Conservation (phyloP, 441 rosid species). For the Bruguiera hainesii region DNA sequence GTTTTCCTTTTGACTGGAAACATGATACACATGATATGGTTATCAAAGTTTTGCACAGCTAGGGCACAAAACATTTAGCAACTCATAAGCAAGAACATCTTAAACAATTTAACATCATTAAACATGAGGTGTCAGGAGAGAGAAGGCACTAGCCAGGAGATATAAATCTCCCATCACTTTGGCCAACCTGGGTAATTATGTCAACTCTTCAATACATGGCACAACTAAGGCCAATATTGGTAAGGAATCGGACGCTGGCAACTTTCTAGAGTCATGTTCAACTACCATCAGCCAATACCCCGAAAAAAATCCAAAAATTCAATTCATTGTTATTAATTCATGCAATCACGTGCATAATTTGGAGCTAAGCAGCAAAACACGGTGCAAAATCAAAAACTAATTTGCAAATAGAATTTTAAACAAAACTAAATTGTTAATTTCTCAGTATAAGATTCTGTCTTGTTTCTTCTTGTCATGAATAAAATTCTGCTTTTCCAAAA, state of each 20-base stretch:
- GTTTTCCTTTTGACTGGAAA: too few species aligned
- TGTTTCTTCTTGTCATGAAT: too few species aligned
- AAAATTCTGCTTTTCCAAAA: too few species aligned
- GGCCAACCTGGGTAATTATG: neutral
- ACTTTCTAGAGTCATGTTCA: neutral
- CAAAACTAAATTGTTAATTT: too few species aligned
- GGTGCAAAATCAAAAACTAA: slow-evolving; percentile 8
- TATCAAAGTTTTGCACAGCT: too few species aligned
- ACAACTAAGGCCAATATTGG: neutral
- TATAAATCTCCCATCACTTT: neutral
- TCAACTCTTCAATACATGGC: neutral
- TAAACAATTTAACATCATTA: slow-evolving; percentile 7
- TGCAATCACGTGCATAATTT: neutral
- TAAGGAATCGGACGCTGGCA: neutral
- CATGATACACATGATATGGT: too few species aligned
- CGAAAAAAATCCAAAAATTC: neutral
- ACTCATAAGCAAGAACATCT: neutral
- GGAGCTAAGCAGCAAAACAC: slow-evolving; percentile 1
- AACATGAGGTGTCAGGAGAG: too few species aligned
- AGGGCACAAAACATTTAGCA: neutral
- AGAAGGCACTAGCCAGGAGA: neutral
- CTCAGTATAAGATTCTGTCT: too few species aligned
- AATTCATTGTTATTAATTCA: neutral
- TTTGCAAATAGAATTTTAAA: neutral
- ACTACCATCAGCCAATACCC: neutral